These are phyloP conservation scores for Pseudocercospora pini-densiflorae DNA, from an alignment of 2,329 filamentous ascomycete genomes.

Conservation along the genomic window DNA sequence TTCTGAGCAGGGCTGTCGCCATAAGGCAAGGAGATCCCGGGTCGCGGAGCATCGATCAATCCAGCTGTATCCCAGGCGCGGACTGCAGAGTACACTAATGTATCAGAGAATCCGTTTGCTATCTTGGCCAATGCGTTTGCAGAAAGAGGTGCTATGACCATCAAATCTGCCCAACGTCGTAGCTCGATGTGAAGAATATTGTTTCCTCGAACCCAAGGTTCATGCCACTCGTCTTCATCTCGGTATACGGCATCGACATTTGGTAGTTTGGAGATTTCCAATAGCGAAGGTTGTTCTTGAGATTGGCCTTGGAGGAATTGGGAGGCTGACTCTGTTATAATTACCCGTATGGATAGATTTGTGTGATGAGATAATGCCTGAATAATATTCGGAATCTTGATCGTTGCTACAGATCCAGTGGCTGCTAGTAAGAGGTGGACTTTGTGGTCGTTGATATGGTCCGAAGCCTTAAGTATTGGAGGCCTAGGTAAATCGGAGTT, in stretches of 20 bases:
- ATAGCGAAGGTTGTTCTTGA: conserved; percentile 73
- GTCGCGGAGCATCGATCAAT: conserved; percentile 53
- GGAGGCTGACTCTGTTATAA: conserved; percentile 75
- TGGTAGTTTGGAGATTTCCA: conserved; percentile 61
- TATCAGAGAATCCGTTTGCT: conserved; percentile 75
- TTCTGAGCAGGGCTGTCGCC: conserved; percentile 11
- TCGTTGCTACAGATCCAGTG: conserved; percentile 81
- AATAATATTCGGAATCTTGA: conserved; percentile 66
- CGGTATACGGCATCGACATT: conserved; percentile 81
- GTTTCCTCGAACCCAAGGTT: conserved; percentile 77
- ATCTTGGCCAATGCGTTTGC: conserved; percentile 90
- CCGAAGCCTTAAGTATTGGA: conserved; percentile 38
- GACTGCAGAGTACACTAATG: conserved; percentile 72
- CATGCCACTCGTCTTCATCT: conserved; percentile 84
- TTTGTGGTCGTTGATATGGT: conserved; percentile 55
- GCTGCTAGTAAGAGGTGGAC: conserved; percentile 68
- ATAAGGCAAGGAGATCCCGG: conserved; percentile 30
- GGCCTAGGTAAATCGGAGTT: conserved; percentile 12
- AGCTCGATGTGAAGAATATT: conserved; percentile 90
- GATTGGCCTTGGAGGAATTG: conserved; percentile 79
- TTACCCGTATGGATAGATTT: conserved; percentile 77
- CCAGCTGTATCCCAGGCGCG: conserved; percentile 84
- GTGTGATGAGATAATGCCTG: conserved; percentile 57
- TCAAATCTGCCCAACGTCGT: conserved; percentile 77
- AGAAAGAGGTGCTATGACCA: conserved; percentile 79